phyloP scores from a whole-genome alignment of 2,329 filamentous ascomycete genomes.

The Talaromyces sp. region DNA sequence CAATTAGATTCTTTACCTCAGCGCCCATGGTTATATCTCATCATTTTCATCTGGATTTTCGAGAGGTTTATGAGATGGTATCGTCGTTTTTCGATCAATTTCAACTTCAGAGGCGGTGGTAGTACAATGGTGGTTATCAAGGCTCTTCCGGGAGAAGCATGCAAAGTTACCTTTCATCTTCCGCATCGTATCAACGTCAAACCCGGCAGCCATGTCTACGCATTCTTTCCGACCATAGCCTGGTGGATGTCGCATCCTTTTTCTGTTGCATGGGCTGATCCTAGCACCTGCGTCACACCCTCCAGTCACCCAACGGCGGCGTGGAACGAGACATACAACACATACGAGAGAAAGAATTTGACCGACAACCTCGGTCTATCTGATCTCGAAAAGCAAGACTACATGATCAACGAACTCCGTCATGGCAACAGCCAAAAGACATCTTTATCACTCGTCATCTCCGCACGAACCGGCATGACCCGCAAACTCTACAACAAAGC shows the following conservation, averaged over 20 bases:
- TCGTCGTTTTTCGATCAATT: constrained; percentile 54
- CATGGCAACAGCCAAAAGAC: constrained; percentile 29
- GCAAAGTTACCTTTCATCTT: constrained; percentile 59
- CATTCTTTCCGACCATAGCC: constrained; percentile 54
- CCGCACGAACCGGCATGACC: constrained; percentile 63
- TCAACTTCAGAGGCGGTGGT: constrained; percentile 47
- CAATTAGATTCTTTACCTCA: constrained; percentile 42
- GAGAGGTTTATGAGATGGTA: constrained; percentile 48
- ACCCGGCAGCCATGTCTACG: constrained; percentile 60
- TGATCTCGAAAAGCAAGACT: constrained; percentile 6
- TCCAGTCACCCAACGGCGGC: constrained; percentile 23
- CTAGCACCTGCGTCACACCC: constrained; percentile 27
- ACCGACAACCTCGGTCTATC: constrained; percentile 34
- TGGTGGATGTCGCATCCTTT: constrained; percentile 51
- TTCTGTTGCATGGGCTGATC: constrained; percentile 47
- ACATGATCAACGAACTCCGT: constrained; percentile 7
- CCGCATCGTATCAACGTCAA: constrained; percentile 52
- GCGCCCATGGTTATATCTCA: constrained; percentile 36
- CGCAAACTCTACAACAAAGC: constrained; percentile 58
- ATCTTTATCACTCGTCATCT: constrained; percentile 56
- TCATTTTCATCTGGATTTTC: constrained; percentile 39
- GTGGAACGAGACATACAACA: constrained; percentile 14
- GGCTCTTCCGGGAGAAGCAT: constrained; percentile 59
- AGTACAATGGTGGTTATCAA: constrained; percentile 54
- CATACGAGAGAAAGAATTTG: constrained; percentile 19